These are phyloP conservation scores for Saussurea involucrata DNA, from an alignment of 129 eudicot species.

Conservation along the genomic window DNA sequence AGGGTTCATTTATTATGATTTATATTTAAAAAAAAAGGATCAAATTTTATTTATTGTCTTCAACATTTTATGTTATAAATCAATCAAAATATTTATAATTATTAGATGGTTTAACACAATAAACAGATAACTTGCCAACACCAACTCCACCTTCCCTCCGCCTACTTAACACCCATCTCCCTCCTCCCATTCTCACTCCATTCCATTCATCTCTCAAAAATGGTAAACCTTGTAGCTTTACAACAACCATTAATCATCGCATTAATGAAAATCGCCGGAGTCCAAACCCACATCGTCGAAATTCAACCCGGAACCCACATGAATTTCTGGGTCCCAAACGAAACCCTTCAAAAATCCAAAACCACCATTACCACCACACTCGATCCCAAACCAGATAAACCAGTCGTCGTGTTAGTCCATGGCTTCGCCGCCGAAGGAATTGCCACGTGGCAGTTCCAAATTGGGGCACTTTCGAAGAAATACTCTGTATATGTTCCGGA, in stretches of 20 bases:
- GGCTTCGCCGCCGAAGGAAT: conserved; percentile 92
- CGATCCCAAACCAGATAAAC: conserved; percentile 46
- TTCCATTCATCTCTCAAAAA: conserved; percentile 21
- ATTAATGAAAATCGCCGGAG: conserved; percentile 82
- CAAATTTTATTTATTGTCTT: too few species aligned
- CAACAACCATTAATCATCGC: conserved; percentile 55
- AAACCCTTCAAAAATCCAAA: conserved; percentile 51
- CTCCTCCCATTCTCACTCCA: not conserved
- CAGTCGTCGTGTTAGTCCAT: conserved; percentile 70
- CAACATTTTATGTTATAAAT: too few species aligned
- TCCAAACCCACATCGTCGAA: conserved; percentile 50
- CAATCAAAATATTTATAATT: too few species aligned
- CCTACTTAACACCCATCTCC: conserved; percentile 15
- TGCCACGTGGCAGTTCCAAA: conserved; percentile 88
- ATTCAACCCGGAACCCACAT: conserved; percentile 67
- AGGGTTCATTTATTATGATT: too few species aligned
- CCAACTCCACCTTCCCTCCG: conserved; percentile 28
- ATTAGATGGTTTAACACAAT: not conserved
- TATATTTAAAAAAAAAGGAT: too few species aligned
- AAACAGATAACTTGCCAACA: conserved; percentile 35
- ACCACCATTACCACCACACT: not conserved
- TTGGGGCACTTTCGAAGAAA: conserved; percentile 53
- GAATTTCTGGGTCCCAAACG: conserved; percentile 75
- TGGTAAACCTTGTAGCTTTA: conserved; percentile 88
- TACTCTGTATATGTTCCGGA: conserved; percentile 87